A percentile compares a stretch with the other conserved stretches of the same genome.
phyloP scores from a whole-genome alignment of 2,329 filamentous ascomycete genomes.

The Colletotrichum siamense region DNA sequence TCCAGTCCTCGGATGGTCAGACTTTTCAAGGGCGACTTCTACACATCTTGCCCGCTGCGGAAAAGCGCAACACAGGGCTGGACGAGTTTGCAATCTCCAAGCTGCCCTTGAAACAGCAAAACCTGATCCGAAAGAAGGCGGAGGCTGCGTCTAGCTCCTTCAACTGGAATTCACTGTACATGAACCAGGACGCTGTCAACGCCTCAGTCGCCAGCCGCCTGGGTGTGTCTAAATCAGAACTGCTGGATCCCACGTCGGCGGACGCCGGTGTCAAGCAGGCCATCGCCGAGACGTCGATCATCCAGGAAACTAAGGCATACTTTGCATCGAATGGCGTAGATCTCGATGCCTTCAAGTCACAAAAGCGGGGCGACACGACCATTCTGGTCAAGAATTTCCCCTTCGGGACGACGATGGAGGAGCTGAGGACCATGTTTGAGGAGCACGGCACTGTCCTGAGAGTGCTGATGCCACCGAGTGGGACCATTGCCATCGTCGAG shows the following conservation, averaged over 20 bases:
- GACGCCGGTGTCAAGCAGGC: slow-evolving; percentile 97
- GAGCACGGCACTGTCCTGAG: slow-evolving; percentile 82
- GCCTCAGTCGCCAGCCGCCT: slow-evolving; percentile 85
- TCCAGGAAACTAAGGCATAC: slow-evolving; percentile 94
- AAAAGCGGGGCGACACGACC: slow-evolving; percentile 82
- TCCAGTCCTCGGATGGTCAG: slow-evolving; percentile 79
- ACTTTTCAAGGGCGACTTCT: slow-evolving; percentile 92
- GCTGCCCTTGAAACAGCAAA: slow-evolving; percentile 92
- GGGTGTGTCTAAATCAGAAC: slow-evolving; percentile 87
- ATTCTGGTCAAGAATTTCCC: slow-evolving; percentile 97
- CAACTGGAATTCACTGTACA: slow-evolving; percentile 99
- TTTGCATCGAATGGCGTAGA: slow-evolving; percentile 89
- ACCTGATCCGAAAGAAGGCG: slow-evolving; percentile 83
- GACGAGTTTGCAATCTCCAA: slow-evolving; percentile 92
- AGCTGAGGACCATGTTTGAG: slow-evolving; percentile 82
- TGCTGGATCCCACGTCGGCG: slow-evolving; percentile 93
- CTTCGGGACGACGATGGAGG: slow-evolving; percentile 79
- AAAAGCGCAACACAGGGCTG: slow-evolving; percentile 80
- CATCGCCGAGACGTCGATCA: slow-evolving; percentile 93
- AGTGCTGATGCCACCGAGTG: slow-evolving; percentile 90
- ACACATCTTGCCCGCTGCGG: slow-evolving; percentile 85
- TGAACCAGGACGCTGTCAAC: slow-evolving; percentile 96
- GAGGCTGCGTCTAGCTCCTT: slow-evolving; percentile 78
- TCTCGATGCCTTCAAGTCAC: slow-evolving; percentile 86
- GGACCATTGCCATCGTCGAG: slow-evolving; percentile 93